phyloP scores from a whole-genome alignment of 768 basidiomycete genomes.

The Pisolithus sp. region DNA sequence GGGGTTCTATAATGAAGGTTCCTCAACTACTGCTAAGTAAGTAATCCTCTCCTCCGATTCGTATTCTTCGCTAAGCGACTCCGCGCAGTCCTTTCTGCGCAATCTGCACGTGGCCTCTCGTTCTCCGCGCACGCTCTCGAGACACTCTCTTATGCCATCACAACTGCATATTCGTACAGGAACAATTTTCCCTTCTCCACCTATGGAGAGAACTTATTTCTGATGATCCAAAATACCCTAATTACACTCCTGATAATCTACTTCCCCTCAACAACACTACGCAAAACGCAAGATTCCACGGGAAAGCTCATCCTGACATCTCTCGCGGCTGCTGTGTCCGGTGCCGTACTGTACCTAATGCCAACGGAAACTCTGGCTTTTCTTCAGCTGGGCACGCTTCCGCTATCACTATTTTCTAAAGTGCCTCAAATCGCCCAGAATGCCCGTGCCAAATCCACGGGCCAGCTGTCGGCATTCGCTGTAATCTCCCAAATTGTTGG shows the following conservation, averaged over 20 bases:
- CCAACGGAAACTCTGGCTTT: constrained; percentile 50
- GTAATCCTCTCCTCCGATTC: constrained; percentile 18
- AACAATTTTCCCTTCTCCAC: constrained; percentile 92
- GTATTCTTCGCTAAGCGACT: constrained; percentile 2
- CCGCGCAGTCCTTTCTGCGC: constrained; percentile 54
- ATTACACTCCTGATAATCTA: constrained; percentile 84
- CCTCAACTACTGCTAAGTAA: constrained; percentile 85
- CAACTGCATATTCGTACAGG: constrained; percentile 77
- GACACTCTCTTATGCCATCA: constrained; percentile 86
- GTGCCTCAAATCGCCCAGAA: constrained; percentile 91
- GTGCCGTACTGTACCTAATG: constrained; percentile 39
- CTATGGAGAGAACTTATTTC: constrained; percentile 95
- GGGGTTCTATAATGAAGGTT: constrained; percentile 92
- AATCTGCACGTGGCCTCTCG: constrained; percentile 83
- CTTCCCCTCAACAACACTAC: constrained; percentile 38
- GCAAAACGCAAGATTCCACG: constrained; percentile 20
- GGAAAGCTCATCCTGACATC: constrained; percentile 27
- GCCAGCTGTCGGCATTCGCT: constrained; percentile 91
- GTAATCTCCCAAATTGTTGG: constrained; percentile 84
- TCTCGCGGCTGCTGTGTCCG: constrained; percentile 28
- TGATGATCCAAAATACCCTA: constrained; percentile 80
- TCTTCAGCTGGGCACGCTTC: constrained; percentile 82
- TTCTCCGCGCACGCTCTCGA: constrained; percentile 85
- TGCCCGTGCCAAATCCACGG: constrained; percentile 67
- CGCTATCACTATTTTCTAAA: constrained; percentile 88